phyloP scores from a whole-genome alignment of 768 basidiomycete genomes.

The Boletus rufocinnamomeus region DNA sequence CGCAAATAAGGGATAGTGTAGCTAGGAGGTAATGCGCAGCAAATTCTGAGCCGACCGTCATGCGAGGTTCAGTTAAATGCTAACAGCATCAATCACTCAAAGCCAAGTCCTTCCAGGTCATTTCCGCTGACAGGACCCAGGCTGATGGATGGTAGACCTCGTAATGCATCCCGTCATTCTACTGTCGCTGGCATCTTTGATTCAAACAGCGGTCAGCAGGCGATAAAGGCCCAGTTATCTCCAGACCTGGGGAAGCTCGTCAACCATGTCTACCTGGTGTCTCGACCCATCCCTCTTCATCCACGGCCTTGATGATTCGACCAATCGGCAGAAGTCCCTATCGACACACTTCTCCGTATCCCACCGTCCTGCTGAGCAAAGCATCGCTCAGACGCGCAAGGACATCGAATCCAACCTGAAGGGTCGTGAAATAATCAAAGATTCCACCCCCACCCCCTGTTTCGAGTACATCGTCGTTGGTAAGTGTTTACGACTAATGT shows the following conservation, averaged over 20 bases:
- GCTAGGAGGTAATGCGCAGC: background rate
- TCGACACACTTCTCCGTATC: conserved; percentile 3
- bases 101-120: background rate
- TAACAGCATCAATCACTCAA: background rate
- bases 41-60: background rate
- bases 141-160: background rate
- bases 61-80: background rate
- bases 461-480: conserved; percentile 20
- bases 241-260: background rate
- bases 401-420: conserved; percentile 4
- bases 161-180: background rate
- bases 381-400: background rate
- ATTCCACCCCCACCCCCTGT: background rate
- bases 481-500: background rate
- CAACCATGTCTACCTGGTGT: background rate
- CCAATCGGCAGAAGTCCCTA: background rate
- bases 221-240: background rate
- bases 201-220: background rate
- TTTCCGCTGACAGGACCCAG: background rate
- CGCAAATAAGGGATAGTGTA: background rate
- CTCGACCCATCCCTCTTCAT: background rate
- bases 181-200: background rate
- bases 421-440: background rate
- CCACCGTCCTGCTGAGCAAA: background rate
- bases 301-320: background rate